Percentiles rank a stretch among this genome's conserved stretches.
phyloP scores from a whole-genome alignment of 2,329 filamentous ascomycete genomes.

The Ramichloridium luteum region DNA sequence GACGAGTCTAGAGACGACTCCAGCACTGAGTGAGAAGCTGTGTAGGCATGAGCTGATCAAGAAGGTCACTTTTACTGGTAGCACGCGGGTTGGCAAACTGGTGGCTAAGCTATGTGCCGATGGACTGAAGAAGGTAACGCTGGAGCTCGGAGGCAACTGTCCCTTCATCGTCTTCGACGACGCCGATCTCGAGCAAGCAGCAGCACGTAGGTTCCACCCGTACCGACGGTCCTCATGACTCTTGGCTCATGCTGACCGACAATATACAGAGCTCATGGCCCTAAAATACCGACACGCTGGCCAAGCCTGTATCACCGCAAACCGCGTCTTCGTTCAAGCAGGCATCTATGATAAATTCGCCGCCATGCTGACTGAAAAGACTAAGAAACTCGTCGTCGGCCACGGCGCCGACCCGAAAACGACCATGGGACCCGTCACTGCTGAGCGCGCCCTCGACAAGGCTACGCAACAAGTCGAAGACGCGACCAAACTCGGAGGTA shows the following conservation, averaged over 20 bases:
- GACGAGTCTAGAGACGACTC: conserved; percentile 45
- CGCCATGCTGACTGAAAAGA: conserved; percentile 40
- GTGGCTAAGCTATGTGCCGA: conserved; percentile 48
- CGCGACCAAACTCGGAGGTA: conserved; percentile 50
- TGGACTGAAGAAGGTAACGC: conserved; percentile 51
- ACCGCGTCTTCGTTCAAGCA: conserved; percentile 52
- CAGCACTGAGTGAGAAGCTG: conserved; percentile 40
- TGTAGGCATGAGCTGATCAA: conserved; percentile 48
- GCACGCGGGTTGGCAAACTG: conserved; percentile 49
- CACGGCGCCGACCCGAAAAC: conserved; percentile 47
- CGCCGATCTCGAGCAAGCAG: conserved; percentile 47
- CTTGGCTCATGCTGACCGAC: no score
- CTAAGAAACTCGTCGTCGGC: conserved; percentile 45
- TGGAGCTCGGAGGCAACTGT: conserved; percentile 54
- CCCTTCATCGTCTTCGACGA: conserved; percentile 54
- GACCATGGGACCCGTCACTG: conserved; percentile 51
- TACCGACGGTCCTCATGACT: neutral
- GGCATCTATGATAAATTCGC: conserved; percentile 51
- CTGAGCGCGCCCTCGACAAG: conserved; percentile 44
- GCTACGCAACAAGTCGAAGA: conserved; percentile 45
- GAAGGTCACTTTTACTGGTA: conserved; percentile 51
- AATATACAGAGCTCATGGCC: conserved; percentile 28
- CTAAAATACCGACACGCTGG: conserved; percentile 49
- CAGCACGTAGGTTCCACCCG: conserved; percentile 28
- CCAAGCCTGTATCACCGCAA: conserved; percentile 54